A percentile compares a stretch with the other conserved stretches of the same genome.
Evolutionary conservation across 768 basidiomycete genomes (phyloP).

Genomic region (Cubamyces lactineus): DNA sequence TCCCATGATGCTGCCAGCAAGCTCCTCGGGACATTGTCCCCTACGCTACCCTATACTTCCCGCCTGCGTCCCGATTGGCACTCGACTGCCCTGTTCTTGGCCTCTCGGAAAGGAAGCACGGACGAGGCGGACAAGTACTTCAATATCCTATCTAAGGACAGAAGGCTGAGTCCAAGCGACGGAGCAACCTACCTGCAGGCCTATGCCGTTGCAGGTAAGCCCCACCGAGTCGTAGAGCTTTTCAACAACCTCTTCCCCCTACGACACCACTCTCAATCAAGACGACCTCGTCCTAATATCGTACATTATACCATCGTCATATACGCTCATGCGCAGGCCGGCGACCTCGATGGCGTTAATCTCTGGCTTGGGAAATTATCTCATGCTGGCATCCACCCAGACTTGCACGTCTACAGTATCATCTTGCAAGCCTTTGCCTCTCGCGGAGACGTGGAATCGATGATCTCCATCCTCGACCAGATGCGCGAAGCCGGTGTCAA

Average conservation of each 20-base stretch:
- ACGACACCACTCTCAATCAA: not conserved
- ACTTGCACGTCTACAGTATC: constrained; percentile 59
- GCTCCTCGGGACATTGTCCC: constrained; percentile 42
- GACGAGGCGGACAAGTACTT: constrained; percentile 49
- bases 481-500: constrained; percentile 57
- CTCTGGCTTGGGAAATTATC: constrained; percentile 58
- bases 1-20: constrained; percentile 47
- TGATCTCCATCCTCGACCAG: constrained; percentile 54
- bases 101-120: constrained; percentile 55
- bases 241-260: constrained; percentile 59
- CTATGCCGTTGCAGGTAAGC: constrained; percentile 51
- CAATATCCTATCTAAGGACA: constrained; percentile 36
- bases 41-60: not conserved
- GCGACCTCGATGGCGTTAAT: constrained; percentile 52
- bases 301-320: constrained; percentile 61
- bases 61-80: constrained; percentile 30
- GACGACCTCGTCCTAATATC: constrained; percentile 43
- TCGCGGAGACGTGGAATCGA: constrained; percentile 56
- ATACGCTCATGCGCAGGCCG: constrained; percentile 51
- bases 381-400: constrained; percentile 52
- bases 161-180: constrained; percentile 35
- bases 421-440: constrained; percentile 61
- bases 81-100: constrained; percentile 54
- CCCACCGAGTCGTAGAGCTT: constrained; percentile 45
- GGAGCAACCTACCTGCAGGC: constrained; percentile 57